Base-by-base conservation (phyloP, 2,329 filamentous ascomycete species). In the Penicillium vulpinum region DNA sequence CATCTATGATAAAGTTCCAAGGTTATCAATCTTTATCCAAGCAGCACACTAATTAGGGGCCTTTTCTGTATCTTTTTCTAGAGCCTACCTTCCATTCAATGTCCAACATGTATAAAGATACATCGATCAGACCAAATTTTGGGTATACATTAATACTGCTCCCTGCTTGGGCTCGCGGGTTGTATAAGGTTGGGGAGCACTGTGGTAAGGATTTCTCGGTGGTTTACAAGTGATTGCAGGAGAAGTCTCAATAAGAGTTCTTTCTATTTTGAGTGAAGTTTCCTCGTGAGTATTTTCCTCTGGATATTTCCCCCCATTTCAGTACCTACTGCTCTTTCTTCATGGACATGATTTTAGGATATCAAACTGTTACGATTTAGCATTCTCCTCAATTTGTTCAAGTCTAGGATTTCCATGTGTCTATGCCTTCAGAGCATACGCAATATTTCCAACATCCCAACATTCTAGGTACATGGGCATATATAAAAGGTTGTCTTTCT, bases 151-250 rank as follows among this genome's bases (percentile, higher is more conserved):
- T 0, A 84, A 83, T 1, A 88, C 88, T 2, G 82, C 78, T 60
- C 79, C 92, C 52, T 0, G 79, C 82, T 10, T 80, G 79, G 63
- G 89, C 88, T 2, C 81, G 78, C 36, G 79, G 83, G 46, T 84
- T 93, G 7, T 94, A 94, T 67, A 85, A 86, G 61, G 77, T 79
- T 28, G 86, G 81, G 63, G 78, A 80, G 47, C 84, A 90, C 53
- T 83, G 84, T 61, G 88, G 88, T 0, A 84, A 87, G 57, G 90
- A 94, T 70, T 94, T 94, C 73, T 92, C 88, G 0, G 88, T 93
- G 8, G 85, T 94, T 9, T 94, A 92, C 73, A 81, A 87, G 66
- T 90, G 88, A 77, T 67, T 92, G 40, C 67, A 70, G 61, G 72
- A 70, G 18, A 70, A 70, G 59, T 74, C 73, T 18, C 52, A 66